phyloP scores from a whole-genome alignment of 805 yeast species.

The Yarrowia keelungensis region DNA sequence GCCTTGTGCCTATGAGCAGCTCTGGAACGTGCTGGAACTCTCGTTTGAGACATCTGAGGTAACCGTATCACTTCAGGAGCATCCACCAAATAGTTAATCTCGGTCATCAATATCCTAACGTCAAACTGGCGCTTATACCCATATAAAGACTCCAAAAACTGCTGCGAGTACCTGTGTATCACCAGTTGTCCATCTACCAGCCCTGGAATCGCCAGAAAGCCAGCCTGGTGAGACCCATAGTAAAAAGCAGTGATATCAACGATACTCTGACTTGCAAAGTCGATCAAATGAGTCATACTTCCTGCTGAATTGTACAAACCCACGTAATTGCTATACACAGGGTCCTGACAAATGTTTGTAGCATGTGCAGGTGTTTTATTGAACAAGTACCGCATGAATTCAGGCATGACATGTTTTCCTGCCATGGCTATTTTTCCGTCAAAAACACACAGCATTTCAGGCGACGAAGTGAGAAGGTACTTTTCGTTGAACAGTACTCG shows the following conservation, averaged over 20 bases:
- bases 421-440: conserved; percentile 15
- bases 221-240: background rate
- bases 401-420: conserved; percentile 8
- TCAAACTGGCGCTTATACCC: background rate
- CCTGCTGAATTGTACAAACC: background rate
- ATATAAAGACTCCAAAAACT: background rate
- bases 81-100: conserved; percentile 1
- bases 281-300: conserved; percentile 6
- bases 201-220: background rate
- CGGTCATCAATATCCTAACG: background rate
- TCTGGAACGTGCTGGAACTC: background rate
- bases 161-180: background rate
- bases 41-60: background rate
- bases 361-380: conserved; percentile 1
- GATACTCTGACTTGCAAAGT: background rate
- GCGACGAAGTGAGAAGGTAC: background rate
- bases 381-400: conserved; percentile 3
- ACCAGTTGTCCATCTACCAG: conserved; percentile 1
- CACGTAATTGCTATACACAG: background rate
- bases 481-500: background rate
- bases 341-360: conserved; percentile 1
- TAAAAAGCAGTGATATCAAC: background rate
- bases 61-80: background rate
- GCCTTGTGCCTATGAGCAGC: background rate
- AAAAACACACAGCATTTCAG: conserved; percentile 7